These are phyloP conservation scores for Liquidambar formosana DNA, from an alignment of 164 flowering plant species.

Conservation along the genomic window DNA sequence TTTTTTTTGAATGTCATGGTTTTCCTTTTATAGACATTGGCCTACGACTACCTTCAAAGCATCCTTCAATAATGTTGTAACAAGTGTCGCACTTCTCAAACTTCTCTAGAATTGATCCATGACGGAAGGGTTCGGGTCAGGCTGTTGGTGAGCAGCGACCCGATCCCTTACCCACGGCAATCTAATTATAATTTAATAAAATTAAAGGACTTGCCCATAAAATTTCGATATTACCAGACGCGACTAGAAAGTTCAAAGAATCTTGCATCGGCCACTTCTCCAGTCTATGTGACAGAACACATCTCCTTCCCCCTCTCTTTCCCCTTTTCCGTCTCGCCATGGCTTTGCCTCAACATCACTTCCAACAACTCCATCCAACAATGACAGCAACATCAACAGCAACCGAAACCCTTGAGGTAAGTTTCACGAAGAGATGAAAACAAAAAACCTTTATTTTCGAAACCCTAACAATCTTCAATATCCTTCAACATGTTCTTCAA, in stretches of 20 bases:
- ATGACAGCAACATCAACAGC: slow-evolving; percentile 35
- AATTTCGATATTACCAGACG: not conserved
- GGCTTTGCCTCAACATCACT: slow-evolving; percentile 50
- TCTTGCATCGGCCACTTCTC: slow-evolving; percentile 6
- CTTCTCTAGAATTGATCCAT: too few species aligned
- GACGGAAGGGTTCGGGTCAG: too few species aligned
- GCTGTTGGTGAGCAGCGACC: too few species aligned
- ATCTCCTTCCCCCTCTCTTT: not conserved
- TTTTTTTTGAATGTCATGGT: too few species aligned
- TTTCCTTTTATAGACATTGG: too few species aligned
- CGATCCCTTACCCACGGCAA: too few species aligned
- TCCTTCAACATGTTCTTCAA: not conserved
- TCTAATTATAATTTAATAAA: not conserved
- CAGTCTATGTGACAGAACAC: not conserved
- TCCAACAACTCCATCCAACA: slow-evolving; percentile 26
- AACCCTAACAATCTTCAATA: not conserved
- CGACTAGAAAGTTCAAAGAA: not conserved
- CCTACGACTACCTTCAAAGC: too few species aligned
- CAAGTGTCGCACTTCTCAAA: too few species aligned
- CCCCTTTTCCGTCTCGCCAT: slow-evolving; percentile 24
- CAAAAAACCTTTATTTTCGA: not conserved
- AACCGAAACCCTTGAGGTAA: slow-evolving; percentile 44
- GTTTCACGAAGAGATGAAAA: not conserved
- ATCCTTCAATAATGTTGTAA: too few species aligned
- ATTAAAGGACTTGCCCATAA: not conserved